Evolutionary conservation across 257 asterid species (phyloP).

Genomic region (Verbascum thapsus): DNA sequence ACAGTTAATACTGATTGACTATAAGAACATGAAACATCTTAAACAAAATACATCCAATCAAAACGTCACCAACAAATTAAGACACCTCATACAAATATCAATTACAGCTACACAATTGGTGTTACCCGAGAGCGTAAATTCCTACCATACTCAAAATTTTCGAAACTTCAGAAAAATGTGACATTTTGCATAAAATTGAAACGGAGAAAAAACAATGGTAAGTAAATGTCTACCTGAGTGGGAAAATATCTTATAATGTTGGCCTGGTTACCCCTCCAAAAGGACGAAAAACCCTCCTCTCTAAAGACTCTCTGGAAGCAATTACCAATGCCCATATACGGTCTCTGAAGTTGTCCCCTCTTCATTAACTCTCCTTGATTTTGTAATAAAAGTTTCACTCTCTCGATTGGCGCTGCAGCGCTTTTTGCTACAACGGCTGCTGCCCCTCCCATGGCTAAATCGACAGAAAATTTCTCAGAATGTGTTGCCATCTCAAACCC

Average conservation of each 20-base stretch:
- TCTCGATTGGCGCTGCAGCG: constrained; percentile 93
- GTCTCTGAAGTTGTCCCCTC: constrained; percentile 81
- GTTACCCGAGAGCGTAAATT: neutral
- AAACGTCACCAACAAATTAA: neutral
- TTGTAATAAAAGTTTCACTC: constrained; percentile 96
- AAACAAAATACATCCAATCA: neutral
- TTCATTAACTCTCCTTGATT: constrained; percentile 90
- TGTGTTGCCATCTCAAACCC: constrained; percentile 53
- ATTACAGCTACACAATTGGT: neutral
- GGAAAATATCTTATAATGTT: constrained; percentile 94
- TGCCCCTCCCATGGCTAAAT: constrained; percentile 81
- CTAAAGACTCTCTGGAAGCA: constrained; percentile 68
- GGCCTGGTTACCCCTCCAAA: constrained; percentile 99
- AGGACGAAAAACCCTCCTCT: constrained; percentile 77
- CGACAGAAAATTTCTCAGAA: constrained; percentile 66
- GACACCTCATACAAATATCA: neutral
- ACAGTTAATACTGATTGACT: too few species aligned
- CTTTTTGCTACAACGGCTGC: constrained; percentile 79
- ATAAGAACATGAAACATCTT: neutral
- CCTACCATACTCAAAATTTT: neutral
- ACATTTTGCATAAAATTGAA: neutral
- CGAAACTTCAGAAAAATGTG: neutral
- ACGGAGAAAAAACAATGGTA: neutral
- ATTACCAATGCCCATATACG: constrained; percentile 68
- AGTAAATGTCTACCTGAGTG: constrained; percentile 65